Conservation (phyloP, 495 filamentous ascomycete species). For the Penicillium turbatum region DNA sequence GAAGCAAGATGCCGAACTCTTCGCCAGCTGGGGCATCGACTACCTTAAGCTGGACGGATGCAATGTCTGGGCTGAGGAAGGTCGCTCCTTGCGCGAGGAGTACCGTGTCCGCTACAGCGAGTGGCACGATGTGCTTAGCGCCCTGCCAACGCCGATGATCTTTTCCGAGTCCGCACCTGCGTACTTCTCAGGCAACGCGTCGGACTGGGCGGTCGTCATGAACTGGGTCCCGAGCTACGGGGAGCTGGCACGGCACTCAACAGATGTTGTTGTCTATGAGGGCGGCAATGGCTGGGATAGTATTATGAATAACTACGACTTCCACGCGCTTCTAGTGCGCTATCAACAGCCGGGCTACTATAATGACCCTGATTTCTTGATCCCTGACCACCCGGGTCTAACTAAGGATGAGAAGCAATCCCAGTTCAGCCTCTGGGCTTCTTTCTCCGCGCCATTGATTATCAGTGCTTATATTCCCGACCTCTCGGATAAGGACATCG, state of each 20-base stretch:
- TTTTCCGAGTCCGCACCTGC: slow-evolving; percentile 43
- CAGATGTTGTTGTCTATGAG: slow-evolving; percentile 38
- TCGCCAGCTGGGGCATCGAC: slow-evolving; percentile 40
- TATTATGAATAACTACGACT: slow-evolving; percentile 41
- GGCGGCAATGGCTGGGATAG: slow-evolving; percentile 35
- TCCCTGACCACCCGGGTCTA: slow-evolving; percentile 36
- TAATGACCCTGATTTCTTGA: slow-evolving; percentile 45
- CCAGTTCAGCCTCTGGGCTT: slow-evolving; percentile 42
- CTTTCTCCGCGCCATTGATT: slow-evolving; percentile 37
- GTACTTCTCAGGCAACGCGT: slow-evolving; percentile 35
- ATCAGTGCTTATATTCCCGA: slow-evolving; percentile 40
- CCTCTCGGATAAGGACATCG: slow-evolving; percentile 28
- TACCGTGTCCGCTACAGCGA: slow-evolving; percentile 29
- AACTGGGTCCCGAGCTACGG: slow-evolving; percentile 35
- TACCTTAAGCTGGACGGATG: slow-evolving; percentile 44
- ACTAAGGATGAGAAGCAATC: slow-evolving; percentile 34
- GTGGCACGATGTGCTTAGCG: slow-evolving; percentile 34
- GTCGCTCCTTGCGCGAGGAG: slow-evolving; percentile 23
- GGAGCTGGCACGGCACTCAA: slow-evolving; percentile 40
- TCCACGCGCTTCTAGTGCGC: slow-evolving; percentile 33
- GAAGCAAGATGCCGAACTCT: slow-evolving; percentile 34
- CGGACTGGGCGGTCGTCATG: slow-evolving; percentile 40
- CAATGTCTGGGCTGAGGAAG: slow-evolving; percentile 28
- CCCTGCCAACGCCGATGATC: slow-evolving; percentile 33
- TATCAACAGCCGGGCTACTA: slow-evolving; percentile 43